Evolutionary conservation across 331 rosid species (phyloP), one percentile per base, ranked within the genome.

Genomic region (Telfairia occidentalis): DNA sequence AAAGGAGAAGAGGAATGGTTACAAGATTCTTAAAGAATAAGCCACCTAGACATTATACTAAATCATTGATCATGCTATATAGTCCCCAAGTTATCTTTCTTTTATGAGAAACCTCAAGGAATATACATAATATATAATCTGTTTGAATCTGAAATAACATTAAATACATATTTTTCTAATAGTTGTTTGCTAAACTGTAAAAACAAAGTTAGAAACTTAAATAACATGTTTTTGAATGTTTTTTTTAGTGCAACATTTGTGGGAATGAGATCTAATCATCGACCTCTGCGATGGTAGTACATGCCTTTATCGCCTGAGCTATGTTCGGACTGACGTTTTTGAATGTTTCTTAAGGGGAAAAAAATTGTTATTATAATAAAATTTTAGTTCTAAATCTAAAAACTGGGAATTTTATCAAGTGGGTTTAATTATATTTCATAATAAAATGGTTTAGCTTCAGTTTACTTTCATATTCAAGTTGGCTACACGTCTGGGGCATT

Each of bases 401-500:
- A 32, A 60, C 13, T 3, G 1, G 16, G 0, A 21, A 55, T 0
- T 54, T 10, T 10, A 60, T 13, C 1, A 60, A 60, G 42, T 11
- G 30, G 28, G 12, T 55, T 55, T 9, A 55, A 54, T 9, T 54
- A 8, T 19, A 54, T 21, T 54, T 21, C 61, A 19, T 10, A 10
- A 10, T 55, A 26, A 55, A 55, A 55, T 55, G 3, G 2, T 23
- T 55, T 55, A 26, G 3, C 32, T 55, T 55, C 5, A 0, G 66
- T 59, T 54, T 54, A 54, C 32, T 54, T 54, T 63, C 12, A 65
- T 40, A 11, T 38, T 66, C 7, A 28, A 16, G 23, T 28, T 70
- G 75, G 75, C 42, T 28, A 26, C 57, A 45, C 57, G 75, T 45
- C 45, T 70, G 10, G 57, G 28, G n/a, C 75, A 9, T 71, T 71